A percentile compares a stretch with the other conserved stretches of the same genome.
Evolutionary conservation across 1,139 yeast genomes (phyloP).

Genomic region (Entelexis sorbosivorans): DNA sequence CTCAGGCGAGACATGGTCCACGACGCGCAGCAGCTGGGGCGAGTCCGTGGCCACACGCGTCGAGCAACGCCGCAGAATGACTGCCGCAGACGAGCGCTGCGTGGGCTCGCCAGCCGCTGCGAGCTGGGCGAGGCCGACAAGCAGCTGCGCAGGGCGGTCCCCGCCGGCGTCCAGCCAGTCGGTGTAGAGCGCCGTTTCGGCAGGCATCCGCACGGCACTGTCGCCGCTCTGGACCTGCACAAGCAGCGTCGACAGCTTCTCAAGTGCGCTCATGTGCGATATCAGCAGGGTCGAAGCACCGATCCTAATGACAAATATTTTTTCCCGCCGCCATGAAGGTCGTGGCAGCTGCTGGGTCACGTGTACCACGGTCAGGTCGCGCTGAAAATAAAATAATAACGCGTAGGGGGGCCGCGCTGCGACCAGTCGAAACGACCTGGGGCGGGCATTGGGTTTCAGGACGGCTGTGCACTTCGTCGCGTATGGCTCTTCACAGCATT

Average conservation of each 20-base stretch:
- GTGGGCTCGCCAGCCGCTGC: constrained; percentile 46
- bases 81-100: constrained; percentile 60
- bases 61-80: constrained; percentile 77
- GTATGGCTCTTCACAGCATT: too few species aligned
- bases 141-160: constrained; percentile 52
- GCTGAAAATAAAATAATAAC: neutral
- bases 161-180: constrained; percentile 51
- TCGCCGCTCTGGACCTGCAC: constrained; percentile 67
- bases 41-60: constrained; percentile 60
- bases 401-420: too few species aligned
- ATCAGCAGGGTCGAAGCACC: neutral
- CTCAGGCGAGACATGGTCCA: constrained; percentile 54
- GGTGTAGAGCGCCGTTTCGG: constrained; percentile 60
- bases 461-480: too few species aligned
- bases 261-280: constrained; percentile 17
- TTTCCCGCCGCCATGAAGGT: constrained; percentile 4
- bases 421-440: too few species aligned
- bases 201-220: constrained; percentile 59
- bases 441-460: too few species aligned
- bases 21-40: constrained; percentile 39
- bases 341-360: neutral
- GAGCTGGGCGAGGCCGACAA: constrained; percentile 74
- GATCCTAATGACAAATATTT: constrained; percentile 9
- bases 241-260: constrained; percentile 39
- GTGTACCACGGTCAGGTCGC: neutral